These are phyloP conservation scores for Thelephora aurantiotincta DNA, from an alignment of 768 basidiomycete genomes.

Conservation along the genomic window DNA sequence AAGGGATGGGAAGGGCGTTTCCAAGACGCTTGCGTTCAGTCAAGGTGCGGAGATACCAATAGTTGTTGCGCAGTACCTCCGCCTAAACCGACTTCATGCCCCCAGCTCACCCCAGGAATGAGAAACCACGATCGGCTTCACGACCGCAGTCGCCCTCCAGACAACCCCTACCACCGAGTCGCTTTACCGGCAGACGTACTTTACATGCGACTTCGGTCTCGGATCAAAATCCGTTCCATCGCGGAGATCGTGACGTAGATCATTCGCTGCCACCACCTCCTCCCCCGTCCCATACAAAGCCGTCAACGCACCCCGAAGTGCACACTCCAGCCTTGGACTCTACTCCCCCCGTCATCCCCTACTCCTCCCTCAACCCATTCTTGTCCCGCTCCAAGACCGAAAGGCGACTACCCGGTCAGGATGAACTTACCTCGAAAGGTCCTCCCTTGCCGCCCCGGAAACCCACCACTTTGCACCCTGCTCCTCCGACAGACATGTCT, in stretches of 20 bases:
- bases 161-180: background rate
- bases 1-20: constrained; percentile 42
- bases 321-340: constrained; percentile 2
- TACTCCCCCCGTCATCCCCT: constrained; percentile 11
- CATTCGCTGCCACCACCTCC: background rate
- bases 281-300: constrained; percentile 3
- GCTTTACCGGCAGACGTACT: background rate
- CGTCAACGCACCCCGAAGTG: background rate
- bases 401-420: constrained; percentile 8
- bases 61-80: background rate
- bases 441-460: constrained; percentile 44
- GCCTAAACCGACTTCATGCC: background rate
- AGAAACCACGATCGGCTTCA: constrained; percentile 8
- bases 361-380: constrained; percentile 27
- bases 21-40: constrained; percentile 55
- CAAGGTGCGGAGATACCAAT: constrained; percentile 38
- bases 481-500: constrained; percentile 27
- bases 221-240: constrained; percentile 2
- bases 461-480: constrained; percentile 18
- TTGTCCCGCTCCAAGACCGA: constrained; percentile 14
- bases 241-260: background rate
- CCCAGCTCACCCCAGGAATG: constrained; percentile 3
- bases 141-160: constrained; percentile 7
- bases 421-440: constrained; percentile 5
- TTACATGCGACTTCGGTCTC: background rate